Evolutionary conservation across 768 basidiomycete genomes (phyloP).

Genomic region (Fibroporia radiculosa): DNA sequence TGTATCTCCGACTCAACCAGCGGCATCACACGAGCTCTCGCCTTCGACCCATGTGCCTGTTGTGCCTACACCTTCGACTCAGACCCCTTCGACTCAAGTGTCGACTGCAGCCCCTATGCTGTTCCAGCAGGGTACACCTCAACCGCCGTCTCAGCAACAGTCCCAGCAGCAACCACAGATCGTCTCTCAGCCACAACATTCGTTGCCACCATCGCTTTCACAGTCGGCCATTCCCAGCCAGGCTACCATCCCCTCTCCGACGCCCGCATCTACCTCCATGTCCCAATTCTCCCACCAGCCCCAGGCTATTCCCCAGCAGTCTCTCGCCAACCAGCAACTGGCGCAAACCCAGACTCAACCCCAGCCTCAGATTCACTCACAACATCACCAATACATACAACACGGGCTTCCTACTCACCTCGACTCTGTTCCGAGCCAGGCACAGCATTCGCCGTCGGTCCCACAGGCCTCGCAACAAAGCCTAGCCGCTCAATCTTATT

Average conservation of each 20-base stretch:
- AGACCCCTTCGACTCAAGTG: conserved; percentile 18
- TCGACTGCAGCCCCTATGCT: too few relatives aligned
- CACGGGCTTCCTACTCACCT: conserved; percentile 61
- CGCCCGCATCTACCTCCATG: conserved; percentile 24
- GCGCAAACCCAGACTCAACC: conserved; percentile 12
- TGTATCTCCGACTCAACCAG: conserved; percentile 11
- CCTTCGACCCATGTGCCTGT: too few relatives aligned
- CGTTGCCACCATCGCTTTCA: conserved; percentile 16
- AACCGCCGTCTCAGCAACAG: conserved; percentile 18
- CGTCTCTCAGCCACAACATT: conserved; percentile 14
- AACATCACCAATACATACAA: conserved; percentile 50
- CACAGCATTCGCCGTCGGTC: conserved; percentile 30
- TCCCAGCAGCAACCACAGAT: conserved; percentile 20
- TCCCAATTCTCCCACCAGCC: conserved; percentile 24
- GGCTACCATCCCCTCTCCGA: conserved; percentile 19
- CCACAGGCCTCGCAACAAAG: conserved; percentile 31
- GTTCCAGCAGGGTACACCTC: too few relatives aligned
- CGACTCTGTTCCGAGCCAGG: conserved; percentile 44
- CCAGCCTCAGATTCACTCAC: conserved; percentile 18
- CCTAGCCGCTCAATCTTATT: conserved; percentile 47
- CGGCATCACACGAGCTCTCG: conserved; percentile 14
- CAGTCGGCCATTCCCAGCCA: conserved; percentile 21
- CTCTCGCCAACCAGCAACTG: conserved; percentile 17
- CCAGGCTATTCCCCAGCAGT: conserved; percentile 16
- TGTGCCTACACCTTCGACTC: conserved; percentile 27